A percentile compares a stretch with the other conserved stretches of the same genome.
Evolutionary conservation across 2,329 filamentous ascomycete genomes (phyloP).

Genomic region (Apiospora rasikravindrae): DNA sequence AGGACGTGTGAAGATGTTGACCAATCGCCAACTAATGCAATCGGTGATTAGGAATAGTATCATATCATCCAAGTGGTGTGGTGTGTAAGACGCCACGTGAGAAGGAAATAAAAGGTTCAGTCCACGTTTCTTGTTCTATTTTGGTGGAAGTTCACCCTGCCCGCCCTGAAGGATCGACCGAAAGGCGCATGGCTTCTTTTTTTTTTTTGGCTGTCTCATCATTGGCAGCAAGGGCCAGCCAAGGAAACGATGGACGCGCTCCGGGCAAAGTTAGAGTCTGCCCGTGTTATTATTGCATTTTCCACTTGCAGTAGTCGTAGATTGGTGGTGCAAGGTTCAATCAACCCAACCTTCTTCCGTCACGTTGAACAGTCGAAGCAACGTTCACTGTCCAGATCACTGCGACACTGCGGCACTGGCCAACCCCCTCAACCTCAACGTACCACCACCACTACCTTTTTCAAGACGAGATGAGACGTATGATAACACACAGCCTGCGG

Average conservation of each 20-base stretch:
- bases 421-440: not conserved
- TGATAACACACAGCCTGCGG: not conserved
- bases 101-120: not conserved
- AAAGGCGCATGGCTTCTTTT: not conserved
- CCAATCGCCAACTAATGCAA: not conserved
- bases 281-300: not conserved
- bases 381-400: not conserved
- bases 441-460: no score
- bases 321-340: not conserved
- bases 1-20: not conserved
- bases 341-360: not conserved
- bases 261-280: not conserved
- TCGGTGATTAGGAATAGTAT: not conserved
- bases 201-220: not conserved
- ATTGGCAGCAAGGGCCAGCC: not conserved
- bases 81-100: conserved; percentile 5
- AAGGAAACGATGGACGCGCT: not conserved
- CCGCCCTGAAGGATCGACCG: conserved; percentile 5
- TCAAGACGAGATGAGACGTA: not conserved
- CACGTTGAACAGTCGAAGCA: not conserved
- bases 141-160: not conserved
- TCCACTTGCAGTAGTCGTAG: not conserved
- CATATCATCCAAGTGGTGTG: not conserved
- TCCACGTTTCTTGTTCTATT: conserved; percentile 16
- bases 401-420: no score